Percentiles rank a stretch among this genome's conserved stretches.
These are phyloP conservation scores for Suillus placidus DNA, from an alignment of 768 basidiomycete species.

Conservation along the genomic window DNA sequence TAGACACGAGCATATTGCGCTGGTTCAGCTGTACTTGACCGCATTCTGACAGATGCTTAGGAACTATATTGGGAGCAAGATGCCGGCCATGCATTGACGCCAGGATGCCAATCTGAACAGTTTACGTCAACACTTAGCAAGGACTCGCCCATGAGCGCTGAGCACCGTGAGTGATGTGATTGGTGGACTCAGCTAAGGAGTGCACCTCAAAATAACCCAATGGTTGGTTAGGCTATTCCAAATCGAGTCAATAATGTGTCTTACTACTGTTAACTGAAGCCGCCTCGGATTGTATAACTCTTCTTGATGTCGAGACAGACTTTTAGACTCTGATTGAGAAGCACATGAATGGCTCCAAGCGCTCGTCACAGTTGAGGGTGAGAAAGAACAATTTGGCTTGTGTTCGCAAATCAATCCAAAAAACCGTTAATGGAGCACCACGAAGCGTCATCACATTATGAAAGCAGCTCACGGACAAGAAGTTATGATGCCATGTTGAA, in stretches of 20 bases:
- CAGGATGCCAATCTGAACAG: not conserved
- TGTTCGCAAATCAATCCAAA: not conserved
- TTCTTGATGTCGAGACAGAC: slow-evolving; percentile 3
- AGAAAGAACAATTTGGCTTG: not conserved
- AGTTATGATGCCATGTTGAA: not conserved
- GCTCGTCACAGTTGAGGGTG: not conserved
- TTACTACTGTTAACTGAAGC: not conserved
- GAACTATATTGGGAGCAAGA: not conserved
- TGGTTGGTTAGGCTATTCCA: not conserved
- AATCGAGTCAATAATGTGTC: not conserved
- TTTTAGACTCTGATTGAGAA: not conserved
- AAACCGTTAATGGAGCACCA: not conserved
- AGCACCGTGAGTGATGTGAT: not conserved
- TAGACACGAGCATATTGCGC: not conserved
- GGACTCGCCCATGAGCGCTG: not conserved
- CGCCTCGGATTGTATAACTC: not conserved
- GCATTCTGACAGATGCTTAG: not conserved
- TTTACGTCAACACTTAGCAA: not conserved
- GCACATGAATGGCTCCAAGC: not conserved
- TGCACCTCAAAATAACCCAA: not conserved
- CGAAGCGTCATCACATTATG: not conserved
- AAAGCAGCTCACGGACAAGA: not conserved
- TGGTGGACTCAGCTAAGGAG: not conserved
- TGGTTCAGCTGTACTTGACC: not conserved
- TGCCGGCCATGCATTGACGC: not conserved